Percentiles rank a stretch among this genome's conserved stretches.
Evolutionary conservation across 331 rosid genomes (phyloP).

Genomic region (Stylosanthes scabra): DNA sequence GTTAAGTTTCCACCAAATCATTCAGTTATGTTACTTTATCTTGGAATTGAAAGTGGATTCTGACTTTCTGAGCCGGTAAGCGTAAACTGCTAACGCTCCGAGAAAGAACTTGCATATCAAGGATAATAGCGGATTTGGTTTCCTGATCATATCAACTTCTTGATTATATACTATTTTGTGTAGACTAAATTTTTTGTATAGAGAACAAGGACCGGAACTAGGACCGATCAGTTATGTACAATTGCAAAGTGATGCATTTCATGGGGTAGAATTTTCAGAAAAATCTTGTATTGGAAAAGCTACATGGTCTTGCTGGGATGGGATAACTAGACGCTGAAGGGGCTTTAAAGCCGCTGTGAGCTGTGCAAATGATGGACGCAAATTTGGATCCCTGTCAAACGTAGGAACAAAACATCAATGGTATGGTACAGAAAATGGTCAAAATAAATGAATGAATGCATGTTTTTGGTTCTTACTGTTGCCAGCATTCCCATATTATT

Average conservation of each 20-base stretch:
- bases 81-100: not conserved
- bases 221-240: constrained; percentile 53
- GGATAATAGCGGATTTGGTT: not conserved
- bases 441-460: constrained; percentile 2
- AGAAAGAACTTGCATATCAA: not conserved
- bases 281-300: constrained; percentile 71
- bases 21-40: too few relatives aligned
- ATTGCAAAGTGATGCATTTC: constrained; percentile 45
- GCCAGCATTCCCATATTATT: constrained; percentile 97
- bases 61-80: too few relatives aligned
- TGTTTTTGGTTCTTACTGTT: constrained; percentile 66
- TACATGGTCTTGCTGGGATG: constrained; percentile 72
- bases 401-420: not conserved
- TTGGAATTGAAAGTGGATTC: too few relatives aligned
- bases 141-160: not conserved
- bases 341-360: constrained; percentile 82
- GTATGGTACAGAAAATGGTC: constrained; percentile 19
- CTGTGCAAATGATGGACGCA: constrained; percentile 90
- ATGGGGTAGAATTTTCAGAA: constrained; percentile 84
- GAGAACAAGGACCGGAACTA: not conserved
- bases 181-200: not conserved
- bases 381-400: constrained; percentile 75
- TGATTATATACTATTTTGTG: not conserved
- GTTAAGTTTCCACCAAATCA: too few relatives aligned
- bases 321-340: constrained; percentile 74